Conservation (phyloP, 208 protist genomes). For the Chromosphaera perkinsii region DNA sequence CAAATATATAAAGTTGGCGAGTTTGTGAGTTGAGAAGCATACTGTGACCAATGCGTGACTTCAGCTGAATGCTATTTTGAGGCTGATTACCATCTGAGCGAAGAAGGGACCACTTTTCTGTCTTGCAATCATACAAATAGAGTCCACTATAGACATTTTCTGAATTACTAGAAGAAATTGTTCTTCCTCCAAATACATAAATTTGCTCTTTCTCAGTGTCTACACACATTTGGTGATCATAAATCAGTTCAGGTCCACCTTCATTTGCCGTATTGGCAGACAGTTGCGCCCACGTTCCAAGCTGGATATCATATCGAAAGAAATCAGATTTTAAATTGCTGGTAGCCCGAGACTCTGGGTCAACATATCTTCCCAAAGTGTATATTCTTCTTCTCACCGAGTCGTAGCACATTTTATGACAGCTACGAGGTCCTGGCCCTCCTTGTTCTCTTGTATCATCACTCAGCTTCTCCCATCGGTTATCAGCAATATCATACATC, state of each 20-base stretch:
- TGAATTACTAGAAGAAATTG: not conserved
- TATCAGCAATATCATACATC: conserved; percentile 11
- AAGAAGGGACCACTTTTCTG: too few relatives aligned
- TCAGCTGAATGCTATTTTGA: conserved; percentile 3
- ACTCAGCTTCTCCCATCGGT: not conserved
- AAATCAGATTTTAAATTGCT: conserved; percentile 14
- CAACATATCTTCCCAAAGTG: conserved; percentile 26
- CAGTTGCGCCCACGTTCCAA: not conserved
- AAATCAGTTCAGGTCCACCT: conserved; percentile 25
- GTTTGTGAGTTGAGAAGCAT: conserved; percentile 20
- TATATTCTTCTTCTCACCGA: conserved; percentile 21
- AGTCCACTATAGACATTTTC: not conserved
- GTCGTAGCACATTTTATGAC: conserved; percentile 38
- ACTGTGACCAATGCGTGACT: conserved; percentile 27
- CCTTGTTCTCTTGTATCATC: conserved; percentile 1
- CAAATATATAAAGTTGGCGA: conserved; percentile 23
- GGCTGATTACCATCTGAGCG: too few relatives aligned
- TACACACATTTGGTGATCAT: conserved; percentile 20
- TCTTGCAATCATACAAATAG: too few relatives aligned
- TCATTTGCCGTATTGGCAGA: conserved; percentile 2
- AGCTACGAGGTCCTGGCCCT: conserved; percentile 17
- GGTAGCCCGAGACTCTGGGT: conserved; percentile 6
- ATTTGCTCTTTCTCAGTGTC: not conserved
- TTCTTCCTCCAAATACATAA: conserved; percentile 5
- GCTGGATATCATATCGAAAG: conserved; percentile 19